phyloP scores from a whole-genome alignment of 73 alveolate genomes.

The Paramecium pentaurelia region DNA sequence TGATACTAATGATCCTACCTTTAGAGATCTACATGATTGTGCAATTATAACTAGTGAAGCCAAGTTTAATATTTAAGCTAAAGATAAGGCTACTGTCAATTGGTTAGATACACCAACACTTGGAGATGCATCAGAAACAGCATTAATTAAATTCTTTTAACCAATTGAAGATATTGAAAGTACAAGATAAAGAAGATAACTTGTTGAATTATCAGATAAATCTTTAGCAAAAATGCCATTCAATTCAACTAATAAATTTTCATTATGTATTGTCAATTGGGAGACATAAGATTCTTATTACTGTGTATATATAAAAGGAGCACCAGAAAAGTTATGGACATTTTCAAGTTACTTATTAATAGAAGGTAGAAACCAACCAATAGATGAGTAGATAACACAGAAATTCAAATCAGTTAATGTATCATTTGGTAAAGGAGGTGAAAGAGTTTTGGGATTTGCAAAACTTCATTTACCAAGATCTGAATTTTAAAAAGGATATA shows the following conservation, averaged over 20 bases:
- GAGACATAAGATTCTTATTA: slow-evolving; percentile 34
- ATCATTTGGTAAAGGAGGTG: slow-evolving; percentile 73
- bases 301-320: slow-evolving; percentile 88
- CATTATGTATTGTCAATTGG: slow-evolving; percentile 49
- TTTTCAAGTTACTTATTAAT: neutral
- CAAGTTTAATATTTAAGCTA: slow-evolving; percentile 16
- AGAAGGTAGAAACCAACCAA: slow-evolving; percentile 10
- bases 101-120: slow-evolving; percentile 54
- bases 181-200: slow-evolving; percentile 57
- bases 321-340: slow-evolving; percentile 88
- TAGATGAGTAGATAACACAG: slow-evolving; percentile 31
- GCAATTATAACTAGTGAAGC: slow-evolving; percentile 64
- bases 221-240: slow-evolving; percentile 57
- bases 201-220: slow-evolving; percentile 44
- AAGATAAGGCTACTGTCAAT: neutral
- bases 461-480: slow-evolving; percentile 56
- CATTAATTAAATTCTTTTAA: slow-evolving; percentile 87
- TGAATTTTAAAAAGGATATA: slow-evolving; percentile 53
- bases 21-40: slow-evolving; percentile 41
- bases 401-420: slow-evolving; percentile 67
- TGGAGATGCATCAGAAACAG: slow-evolving; percentile 94
- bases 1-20: slow-evolving; percentile 52
- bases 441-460: slow-evolving; percentile 82
- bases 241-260: slow-evolving; percentile 39
- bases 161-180: slow-evolving; percentile 69